Evolutionary conservation across 106 monocot genomes (phyloP), one percentile per base, ranked within the genome.

Genomic region (Agapanthus africanus): DNA sequence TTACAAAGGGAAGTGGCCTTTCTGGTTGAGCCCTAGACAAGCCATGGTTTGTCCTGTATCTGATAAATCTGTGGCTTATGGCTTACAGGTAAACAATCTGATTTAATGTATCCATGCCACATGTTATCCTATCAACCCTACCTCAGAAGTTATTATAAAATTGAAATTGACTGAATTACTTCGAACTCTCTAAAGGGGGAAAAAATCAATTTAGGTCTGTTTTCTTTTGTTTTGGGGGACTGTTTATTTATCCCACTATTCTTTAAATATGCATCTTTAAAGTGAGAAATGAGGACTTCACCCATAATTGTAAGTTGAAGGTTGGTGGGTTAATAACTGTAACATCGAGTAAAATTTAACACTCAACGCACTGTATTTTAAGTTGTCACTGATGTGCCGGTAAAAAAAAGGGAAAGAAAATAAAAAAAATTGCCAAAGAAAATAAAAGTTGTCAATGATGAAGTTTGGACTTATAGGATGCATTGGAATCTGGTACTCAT

Each of bases 1-100:
- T 77, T 99, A 93, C 63, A 99, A 90, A 71, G 99, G 99, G 56
- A 99, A 99, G 73, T 99, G 99, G 99, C 99, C 99, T 11, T 90
- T 99, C 27, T 99, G 99, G 99, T 78, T 99, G 38, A 99, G 99
- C 73, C 99, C 99, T 79, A 92, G 99, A 60, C 99, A 99, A 73
- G 87, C 90, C 35, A 93, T 99, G 64, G 93, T 99, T 70, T 93
- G 90, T 49, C 85, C 93, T 52, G 85, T 99, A 27, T 87, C 93
- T 37, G 78, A 93, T 28, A 90, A 85, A 75, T 80, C 84, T 47
- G 79, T 80, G 31, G 60, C 65, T 38, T 99, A 99, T 83, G 99
- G 92, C 40, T 50, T 77, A 65, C 74, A 86, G 87, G 97, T 91
- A 88, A 40, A 14, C 10, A n/a, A 38, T 15, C 41, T 9, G 10